phyloP scores from a whole-genome alignment of 352 stramenopile species.

The Hyaloperonospora arabidopsidis region DNA sequence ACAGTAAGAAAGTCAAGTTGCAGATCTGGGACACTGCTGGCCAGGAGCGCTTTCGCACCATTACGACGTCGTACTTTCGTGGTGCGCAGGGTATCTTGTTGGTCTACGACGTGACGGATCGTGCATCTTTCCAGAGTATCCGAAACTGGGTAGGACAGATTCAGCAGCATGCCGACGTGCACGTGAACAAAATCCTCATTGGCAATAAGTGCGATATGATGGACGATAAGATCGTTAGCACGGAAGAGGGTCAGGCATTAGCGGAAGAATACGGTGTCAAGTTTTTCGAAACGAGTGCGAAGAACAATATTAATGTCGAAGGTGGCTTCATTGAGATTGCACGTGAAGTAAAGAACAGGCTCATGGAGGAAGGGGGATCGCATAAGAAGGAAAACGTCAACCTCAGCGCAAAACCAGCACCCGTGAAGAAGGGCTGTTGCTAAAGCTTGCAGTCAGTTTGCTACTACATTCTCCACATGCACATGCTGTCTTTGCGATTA shows the following conservation, averaged over 20 bases:
- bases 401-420: conserved; percentile 62
- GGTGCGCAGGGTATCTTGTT: conserved; percentile 98
- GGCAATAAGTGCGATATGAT: conserved; percentile 99
- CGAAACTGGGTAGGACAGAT: conserved; percentile 97
- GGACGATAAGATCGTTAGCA: conserved; percentile 94
- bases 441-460: conserved; percentile 37
- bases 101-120: conserved; percentile 97
- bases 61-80: conserved; percentile 99
- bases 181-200: conserved; percentile 99
- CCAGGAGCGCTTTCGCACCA: conserved; percentile 98
- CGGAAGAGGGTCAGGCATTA: conserved; percentile 91
- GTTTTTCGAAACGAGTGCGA: conserved; percentile 93
- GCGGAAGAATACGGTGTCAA: conserved; percentile 92
- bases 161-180: conserved; percentile 96
- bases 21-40: conserved; percentile 99
- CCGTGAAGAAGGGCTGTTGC: conserved; percentile 81
- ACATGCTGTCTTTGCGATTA: conserved; percentile 28
- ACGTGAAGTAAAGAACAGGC: conserved; percentile 83
- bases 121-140: conserved; percentile 95
- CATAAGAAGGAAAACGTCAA: conserved; percentile 85
- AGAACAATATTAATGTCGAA: conserved; percentile 95
- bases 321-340: conserved; percentile 84
- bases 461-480: conserved; percentile 16
- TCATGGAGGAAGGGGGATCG: conserved; percentile 82
- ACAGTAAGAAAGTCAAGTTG: conserved; percentile 97